Conservation (phyloP, 495 filamentous ascomycete genomes). For the Xeromyces bisporus region DNA sequence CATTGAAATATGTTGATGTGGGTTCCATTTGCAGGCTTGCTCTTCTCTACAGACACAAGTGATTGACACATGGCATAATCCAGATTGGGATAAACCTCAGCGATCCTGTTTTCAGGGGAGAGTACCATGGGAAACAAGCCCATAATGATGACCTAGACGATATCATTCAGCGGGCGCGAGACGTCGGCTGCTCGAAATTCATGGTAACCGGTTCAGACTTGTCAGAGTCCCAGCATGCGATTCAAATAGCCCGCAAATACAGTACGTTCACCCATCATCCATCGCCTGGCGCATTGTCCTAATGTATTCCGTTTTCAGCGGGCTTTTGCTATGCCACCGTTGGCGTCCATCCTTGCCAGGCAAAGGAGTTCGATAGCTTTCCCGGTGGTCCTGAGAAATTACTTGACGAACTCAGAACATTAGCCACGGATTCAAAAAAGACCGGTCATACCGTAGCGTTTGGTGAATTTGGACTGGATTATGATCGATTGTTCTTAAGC, state of each 20-base stretch:
- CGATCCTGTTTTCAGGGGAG: conserved; percentile 69
- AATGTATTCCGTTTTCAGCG: conserved; percentile 28
- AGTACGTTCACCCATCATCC: conserved; percentile 29
- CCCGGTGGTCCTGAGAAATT: conserved; percentile 36
- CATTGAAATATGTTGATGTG: conserved; percentile 31
- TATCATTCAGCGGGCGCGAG: conserved; percentile 56
- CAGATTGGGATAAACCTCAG: conserved; percentile 87
- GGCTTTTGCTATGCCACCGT: conserved; percentile 74
- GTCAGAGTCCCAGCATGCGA: conserved; percentile 53
- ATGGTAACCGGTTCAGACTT: conserved; percentile 91
- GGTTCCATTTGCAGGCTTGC: conserved; percentile 4
- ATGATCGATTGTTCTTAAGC: conserved; percentile 72
- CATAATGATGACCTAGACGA: conserved; percentile 66
- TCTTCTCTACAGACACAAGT: background rate
- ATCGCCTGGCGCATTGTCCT: background rate
- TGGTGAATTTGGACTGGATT: conserved; percentile 92
- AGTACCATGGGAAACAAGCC: conserved; percentile 64
- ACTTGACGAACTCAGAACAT: conserved; percentile 40
- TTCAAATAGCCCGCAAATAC: conserved; percentile 54
- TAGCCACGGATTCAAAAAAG: conserved; percentile 32
- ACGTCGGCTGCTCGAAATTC: conserved; percentile 68
- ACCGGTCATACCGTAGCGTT: conserved; percentile 55
- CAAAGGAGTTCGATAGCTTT: conserved; percentile 47
- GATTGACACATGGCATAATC: conserved; percentile 6
- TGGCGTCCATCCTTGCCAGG: conserved; percentile 82